A percentile compares a stretch with the other conserved stretches of the same genome.
These are phyloP conservation scores for Colletotrichum sp. DNA, from an alignment of 2,329 filamentous ascomycete genomes.

Conservation along the genomic window DNA sequence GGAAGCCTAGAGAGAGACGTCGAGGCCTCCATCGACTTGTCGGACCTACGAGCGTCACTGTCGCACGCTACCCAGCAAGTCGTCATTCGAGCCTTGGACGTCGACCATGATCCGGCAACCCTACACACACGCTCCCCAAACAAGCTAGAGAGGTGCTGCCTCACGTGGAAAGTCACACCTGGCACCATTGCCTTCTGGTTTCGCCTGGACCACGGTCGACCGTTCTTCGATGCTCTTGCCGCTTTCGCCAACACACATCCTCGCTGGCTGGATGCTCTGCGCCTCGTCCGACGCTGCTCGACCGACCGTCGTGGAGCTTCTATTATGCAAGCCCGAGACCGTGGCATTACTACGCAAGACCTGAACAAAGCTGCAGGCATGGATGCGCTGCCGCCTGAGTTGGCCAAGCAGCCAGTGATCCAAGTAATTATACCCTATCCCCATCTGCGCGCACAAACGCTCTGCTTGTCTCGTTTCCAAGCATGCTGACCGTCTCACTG, in stretches of 20 bases:
- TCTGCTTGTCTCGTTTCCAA: not conserved
- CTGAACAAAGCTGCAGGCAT: not conserved
- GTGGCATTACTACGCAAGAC: not conserved
- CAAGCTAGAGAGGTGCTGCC: too few species aligned
- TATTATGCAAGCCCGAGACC: not conserved
- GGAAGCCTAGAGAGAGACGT: too few species aligned
- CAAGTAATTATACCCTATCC: not conserved
- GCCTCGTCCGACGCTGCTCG: not conserved
- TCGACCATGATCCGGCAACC: too few species aligned
- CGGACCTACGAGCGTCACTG: too few species aligned
- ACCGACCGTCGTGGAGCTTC: not conserved
- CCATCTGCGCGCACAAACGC: not conserved
- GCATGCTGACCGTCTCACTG: not conserved
- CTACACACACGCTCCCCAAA: too few species aligned
- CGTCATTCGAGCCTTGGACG: too few species aligned
- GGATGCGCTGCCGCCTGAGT: not conserved
- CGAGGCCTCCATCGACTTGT: too few species aligned
- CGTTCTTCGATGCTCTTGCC: not conserved
- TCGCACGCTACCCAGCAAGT: too few species aligned
- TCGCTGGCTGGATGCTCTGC: not conserved
- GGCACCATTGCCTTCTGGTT: not conserved
- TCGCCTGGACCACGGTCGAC: not conserved
- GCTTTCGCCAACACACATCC: not conserved
- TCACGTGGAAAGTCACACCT: too few species aligned
- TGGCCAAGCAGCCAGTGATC: not conserved